Percentiles rank a stretch among this genome's conserved stretches.
These are phyloP conservation scores for Phtheirospermum japonicum DNA, from an alignment of 257 asterid species.

Conservation along the genomic window DNA sequence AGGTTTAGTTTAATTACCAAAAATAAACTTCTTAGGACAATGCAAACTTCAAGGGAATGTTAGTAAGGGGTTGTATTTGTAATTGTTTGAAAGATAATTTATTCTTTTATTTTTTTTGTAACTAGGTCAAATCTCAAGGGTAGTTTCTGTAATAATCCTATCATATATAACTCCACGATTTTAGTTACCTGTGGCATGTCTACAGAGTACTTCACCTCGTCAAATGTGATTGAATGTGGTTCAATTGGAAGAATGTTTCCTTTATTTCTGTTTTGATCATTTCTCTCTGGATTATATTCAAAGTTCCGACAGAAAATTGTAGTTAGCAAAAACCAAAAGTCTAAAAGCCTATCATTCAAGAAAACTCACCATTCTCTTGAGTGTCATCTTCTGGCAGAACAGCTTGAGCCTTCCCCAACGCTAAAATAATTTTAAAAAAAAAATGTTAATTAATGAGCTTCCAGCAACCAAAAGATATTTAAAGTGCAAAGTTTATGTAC, in stretches of 20 bases:
- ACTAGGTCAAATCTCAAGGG: neutral
- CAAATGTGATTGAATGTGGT: constrained; percentile 49
- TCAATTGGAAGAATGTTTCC: constrained; percentile 50
- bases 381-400: constrained; percentile 37
- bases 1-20: too few species aligned
- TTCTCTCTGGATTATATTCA: constrained; percentile 1
- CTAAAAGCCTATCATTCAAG: too few species aligned
- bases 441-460: too few species aligned
- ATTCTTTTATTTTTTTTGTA: too few species aligned
- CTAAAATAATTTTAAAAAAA: constrained; percentile 36
- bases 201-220: constrained; percentile 49
- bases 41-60: too few species aligned
- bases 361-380: constrained; percentile 27
- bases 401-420: constrained; percentile 56
- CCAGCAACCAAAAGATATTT: neutral
- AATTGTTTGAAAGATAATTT: too few species aligned
- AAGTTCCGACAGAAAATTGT: too few species aligned
- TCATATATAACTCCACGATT: too few species aligned
- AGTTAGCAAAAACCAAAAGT: too few species aligned
- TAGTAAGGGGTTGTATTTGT: too few species aligned
- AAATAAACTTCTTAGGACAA: too few species aligned
- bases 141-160: neutral
- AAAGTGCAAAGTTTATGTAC: constrained; percentile 20
- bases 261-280: constrained; percentile 15
- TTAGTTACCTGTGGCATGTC: constrained; percentile 65